Evolutionary conservation across 305 asterid genomes (phyloP).

Genomic region (Fraxinus sp.): DNA sequence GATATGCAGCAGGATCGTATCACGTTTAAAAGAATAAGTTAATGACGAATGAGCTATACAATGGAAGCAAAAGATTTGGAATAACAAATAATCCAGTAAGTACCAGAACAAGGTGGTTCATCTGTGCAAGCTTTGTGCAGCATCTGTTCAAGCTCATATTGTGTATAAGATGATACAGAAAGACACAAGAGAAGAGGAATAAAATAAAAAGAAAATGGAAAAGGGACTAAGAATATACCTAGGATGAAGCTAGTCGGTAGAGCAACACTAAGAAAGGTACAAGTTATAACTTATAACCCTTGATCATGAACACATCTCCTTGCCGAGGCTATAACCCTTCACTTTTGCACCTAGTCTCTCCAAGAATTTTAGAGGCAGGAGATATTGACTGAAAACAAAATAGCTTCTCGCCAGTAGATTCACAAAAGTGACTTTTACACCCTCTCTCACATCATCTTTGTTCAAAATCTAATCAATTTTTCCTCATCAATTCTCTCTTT

Average conservation of each 20-base stretch:
- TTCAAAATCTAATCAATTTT: slow-evolving; percentile 14
- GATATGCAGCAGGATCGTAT: background rate
- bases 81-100: too few species aligned
- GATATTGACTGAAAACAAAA: slow-evolving; percentile 31
- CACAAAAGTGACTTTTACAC: slow-evolving; percentile 16
- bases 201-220: too few species aligned
- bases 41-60: background rate
- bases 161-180: background rate
- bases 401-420: slow-evolving; percentile 17
- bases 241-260: background rate
- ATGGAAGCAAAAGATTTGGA: background rate
- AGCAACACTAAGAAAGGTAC: background rate
- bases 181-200: background rate
- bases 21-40: background rate
- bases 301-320: background rate
- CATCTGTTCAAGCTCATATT: background rate
- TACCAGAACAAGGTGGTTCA: background rate
- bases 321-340: background rate
- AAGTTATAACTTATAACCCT: background rate
- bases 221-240: background rate
- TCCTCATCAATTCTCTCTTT: slow-evolving; percentile 14
- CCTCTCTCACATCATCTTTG: slow-evolving; percentile 19
- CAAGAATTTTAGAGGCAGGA: slow-evolving; percentile 27
- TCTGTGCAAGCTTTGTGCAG: background rate
- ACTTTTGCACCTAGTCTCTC: slow-evolving; percentile 22